phyloP scores from a whole-genome alignment of 139 green algal genomes.

The Coelastrella sp. region DNA sequence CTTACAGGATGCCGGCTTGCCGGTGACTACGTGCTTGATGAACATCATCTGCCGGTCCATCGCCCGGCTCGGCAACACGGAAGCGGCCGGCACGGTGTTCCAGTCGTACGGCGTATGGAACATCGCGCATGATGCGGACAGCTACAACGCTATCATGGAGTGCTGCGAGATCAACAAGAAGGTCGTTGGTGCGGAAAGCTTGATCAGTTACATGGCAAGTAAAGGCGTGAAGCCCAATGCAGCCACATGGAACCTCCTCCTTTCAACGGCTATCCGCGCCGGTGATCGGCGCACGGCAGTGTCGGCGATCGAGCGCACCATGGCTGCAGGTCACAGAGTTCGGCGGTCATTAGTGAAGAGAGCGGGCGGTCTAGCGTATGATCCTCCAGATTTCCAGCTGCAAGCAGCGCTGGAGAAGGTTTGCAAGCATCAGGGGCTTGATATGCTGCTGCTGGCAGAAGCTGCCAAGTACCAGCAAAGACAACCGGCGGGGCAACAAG shows the following conservation, averaged over 20 bases:
- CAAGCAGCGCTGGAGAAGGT: not conserved
- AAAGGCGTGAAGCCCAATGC: constrained; percentile 16
- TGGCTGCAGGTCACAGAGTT: not conserved
- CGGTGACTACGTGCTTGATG: constrained; percentile 29
- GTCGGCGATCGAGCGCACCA: not conserved
- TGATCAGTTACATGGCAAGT: constrained; percentile 32
- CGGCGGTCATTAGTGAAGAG: not conserved
- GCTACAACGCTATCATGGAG: constrained; percentile 37
- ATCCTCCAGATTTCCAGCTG: not conserved
- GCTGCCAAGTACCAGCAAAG: not conserved
- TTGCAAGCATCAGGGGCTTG: not conserved
- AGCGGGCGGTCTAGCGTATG: not conserved
- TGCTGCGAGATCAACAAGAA: constrained; percentile 25
- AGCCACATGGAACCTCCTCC: constrained; percentile 26
- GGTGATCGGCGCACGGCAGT: not conserved
- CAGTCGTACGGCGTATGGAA: constrained; percentile 11
- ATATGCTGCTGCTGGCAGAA: not conserved
- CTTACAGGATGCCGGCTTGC: constrained; percentile 2
- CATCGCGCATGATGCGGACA: constrained; percentile 20
- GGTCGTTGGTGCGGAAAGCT: constrained; percentile 8
- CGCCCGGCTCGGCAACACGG: constrained; percentile 26
- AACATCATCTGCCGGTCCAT: constrained; percentile 34
- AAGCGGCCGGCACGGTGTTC: constrained; percentile 15
- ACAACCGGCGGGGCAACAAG: too few relatives aligned
- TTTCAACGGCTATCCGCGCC: not conserved